Evolutionary conservation across 257 asterid genomes (phyloP), one percentile per base, ranked within the genome.

Genomic region (Thymus mandschuricus): DNA sequence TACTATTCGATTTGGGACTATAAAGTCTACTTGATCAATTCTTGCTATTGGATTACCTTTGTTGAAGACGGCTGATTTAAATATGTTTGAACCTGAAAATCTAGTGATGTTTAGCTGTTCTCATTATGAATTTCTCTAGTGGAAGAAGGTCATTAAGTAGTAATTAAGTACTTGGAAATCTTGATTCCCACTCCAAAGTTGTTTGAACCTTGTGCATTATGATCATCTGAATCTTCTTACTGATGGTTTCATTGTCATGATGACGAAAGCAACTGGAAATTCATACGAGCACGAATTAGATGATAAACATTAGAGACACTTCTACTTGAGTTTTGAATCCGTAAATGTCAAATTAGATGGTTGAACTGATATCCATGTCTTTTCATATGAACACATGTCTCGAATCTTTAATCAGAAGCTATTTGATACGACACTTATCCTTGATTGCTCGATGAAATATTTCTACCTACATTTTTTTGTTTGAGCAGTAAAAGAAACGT

Each of bases 221-320:
- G 69, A 35, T 35, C 27, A 35, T 56, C 10, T 8, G 66, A 60
- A 60, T 66, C 67, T 45, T 49, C 38, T 41, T 58, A 44, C 12
- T 41, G 57, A 64, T 40, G 46, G 61, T 56, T 45, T 64, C 40
- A 48, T 60, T 71, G 75, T 55, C 64, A 55, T 63, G 56, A 2
- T 11, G 44, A 43, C 13, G 34, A 58, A 38, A 33, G 55, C 48
- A 49, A 54, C 28, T 44, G 67, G 45, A 66, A 51, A 13, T 45
- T 29, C 4, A 8, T 40, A 11, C 38, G 21, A 49, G 40, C 30
- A 44, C 3, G 0, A 15, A 52, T 12, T 58, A 30, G 48, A 56
- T 15, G 60, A 31, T 15, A 56, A 34, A 61, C 50, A 60, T 27
- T 38, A 50, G 11, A 10, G 58, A 48, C 50, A 31, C 43, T 3